A percentile compares a stretch with the other conserved stretches of the same genome.
Conservation (phyloP, 2,329 filamentous ascomycete species). For the Arthroderma sp. region DNA sequence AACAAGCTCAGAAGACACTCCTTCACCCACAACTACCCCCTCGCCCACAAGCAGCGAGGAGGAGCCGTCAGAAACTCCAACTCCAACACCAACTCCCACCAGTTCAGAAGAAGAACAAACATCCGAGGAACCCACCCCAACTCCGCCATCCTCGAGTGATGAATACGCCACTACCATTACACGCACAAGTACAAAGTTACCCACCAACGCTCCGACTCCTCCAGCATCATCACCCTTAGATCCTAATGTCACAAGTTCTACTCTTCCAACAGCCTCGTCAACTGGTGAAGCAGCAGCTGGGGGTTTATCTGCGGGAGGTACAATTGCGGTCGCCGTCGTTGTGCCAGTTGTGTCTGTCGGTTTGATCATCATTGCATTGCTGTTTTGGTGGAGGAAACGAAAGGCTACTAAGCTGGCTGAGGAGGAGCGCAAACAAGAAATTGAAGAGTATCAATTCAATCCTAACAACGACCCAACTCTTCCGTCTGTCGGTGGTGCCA, state of each 20-base stretch:
- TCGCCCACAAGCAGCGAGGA: neutral
- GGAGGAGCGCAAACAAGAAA: slow-evolving; percentile 84
- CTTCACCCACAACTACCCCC: slow-evolving; percentile 8
- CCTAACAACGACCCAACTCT: slow-evolving; percentile 89
- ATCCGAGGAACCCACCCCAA: neutral
- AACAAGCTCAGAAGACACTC: slow-evolving; percentile 2
- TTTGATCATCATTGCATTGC: slow-evolving; percentile 58
- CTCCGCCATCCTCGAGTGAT: neutral
- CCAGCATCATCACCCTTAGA: slow-evolving; percentile 11
- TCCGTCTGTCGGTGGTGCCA: slow-evolving; percentile 40
- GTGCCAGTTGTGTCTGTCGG: slow-evolving; percentile 84
- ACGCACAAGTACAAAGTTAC: slow-evolving; percentile 15
- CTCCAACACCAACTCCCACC: neutral
- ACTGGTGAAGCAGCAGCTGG: slow-evolving; percentile 15
- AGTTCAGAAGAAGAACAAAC: neutral
- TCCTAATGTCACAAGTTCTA: slow-evolving; percentile 16
- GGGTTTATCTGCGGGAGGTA: slow-evolving; percentile 42
- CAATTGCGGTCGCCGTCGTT: slow-evolving; percentile 84
- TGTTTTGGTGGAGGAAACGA: slow-evolving; percentile 80
- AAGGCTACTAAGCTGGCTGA: slow-evolving; percentile 75
- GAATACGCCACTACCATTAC: slow-evolving; percentile 14
- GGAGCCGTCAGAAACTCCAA: neutral
- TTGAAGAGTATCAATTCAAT: slow-evolving; percentile 94
- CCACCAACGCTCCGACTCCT: slow-evolving; percentile 4
- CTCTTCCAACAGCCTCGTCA: slow-evolving; percentile 16